phyloP scores from a whole-genome alignment of 1,284 basidiomycete species.

The Malassezia vespertilionis region DNA sequence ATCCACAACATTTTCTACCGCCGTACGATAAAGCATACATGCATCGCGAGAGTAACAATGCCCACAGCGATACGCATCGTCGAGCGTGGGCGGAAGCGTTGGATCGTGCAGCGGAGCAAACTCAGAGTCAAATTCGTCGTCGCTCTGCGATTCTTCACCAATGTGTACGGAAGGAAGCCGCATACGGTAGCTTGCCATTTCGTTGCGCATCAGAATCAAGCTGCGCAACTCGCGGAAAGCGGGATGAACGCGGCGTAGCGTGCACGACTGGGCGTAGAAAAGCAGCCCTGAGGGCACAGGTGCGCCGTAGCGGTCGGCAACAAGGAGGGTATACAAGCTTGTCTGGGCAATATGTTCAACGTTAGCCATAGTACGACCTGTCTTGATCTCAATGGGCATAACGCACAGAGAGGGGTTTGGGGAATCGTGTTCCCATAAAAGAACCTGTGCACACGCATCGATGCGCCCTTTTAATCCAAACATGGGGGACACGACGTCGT shows the following conservation, averaged over 20 bases:
- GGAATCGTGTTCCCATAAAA: slow-evolving; percentile 33
- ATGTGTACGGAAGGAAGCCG: slow-evolving; percentile 24
- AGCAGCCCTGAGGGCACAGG: slow-evolving; percentile 61
- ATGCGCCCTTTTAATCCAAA: slow-evolving; percentile 93
- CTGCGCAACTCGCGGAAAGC: slow-evolving; percentile 70
- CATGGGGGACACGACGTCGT: slow-evolving; percentile 91
- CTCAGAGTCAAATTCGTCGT: not conserved
- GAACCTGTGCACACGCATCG: slow-evolving; percentile 68
- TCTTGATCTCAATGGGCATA: slow-evolving; percentile 86
- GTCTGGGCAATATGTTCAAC: slow-evolving; percentile 88
- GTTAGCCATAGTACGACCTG: slow-evolving; percentile 60
- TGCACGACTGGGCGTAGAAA: slow-evolving; percentile 84
- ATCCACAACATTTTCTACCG: slow-evolving; percentile 27
- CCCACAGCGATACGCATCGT: slow-evolving; percentile 66
- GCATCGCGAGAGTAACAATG: slow-evolving; percentile 71
- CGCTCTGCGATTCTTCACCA: not conserved
- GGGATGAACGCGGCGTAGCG: slow-evolving; percentile 69
- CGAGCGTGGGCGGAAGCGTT: slow-evolving; percentile 63
- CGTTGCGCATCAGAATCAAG: slow-evolving; percentile 70
- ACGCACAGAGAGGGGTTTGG: slow-evolving; percentile 47
- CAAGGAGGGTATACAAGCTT: slow-evolving; percentile 86
- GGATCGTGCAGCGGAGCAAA: slow-evolving; percentile 6
- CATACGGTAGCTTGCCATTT: slow-evolving; percentile 65
- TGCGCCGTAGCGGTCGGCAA: slow-evolving; percentile 71
- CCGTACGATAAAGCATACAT: slow-evolving; percentile 85